phyloP scores from a whole-genome alignment of 2,329 filamentous ascomycete species.

The Hawksworthiomyces lignivorus region DNA sequence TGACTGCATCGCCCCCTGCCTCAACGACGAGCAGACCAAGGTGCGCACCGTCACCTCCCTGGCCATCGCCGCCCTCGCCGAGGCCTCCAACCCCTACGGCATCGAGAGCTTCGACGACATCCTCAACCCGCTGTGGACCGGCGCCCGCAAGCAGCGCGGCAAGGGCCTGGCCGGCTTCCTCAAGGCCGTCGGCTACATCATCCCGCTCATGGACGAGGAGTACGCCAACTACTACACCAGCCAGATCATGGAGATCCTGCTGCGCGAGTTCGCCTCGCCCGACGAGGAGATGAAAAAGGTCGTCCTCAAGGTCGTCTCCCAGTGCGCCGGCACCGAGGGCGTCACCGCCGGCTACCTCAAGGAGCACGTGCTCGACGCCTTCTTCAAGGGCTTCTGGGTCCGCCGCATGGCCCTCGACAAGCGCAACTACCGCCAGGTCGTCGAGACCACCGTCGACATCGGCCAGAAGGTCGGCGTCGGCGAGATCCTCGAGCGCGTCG shows the following conservation, averaged over 20 bases:
- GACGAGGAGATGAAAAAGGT: slow-evolving; percentile 99
- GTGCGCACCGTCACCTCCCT: slow-evolving; percentile 93
- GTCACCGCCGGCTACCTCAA: slow-evolving; percentile 93
- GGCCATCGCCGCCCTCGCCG: slow-evolving; percentile 87
- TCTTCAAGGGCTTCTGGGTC: slow-evolving; percentile 99
- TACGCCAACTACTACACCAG: slow-evolving; percentile 98
- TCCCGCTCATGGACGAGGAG: slow-evolving; percentile 98
- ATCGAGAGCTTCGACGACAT: slow-evolving; percentile 99
- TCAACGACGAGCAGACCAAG: slow-evolving; percentile 97
- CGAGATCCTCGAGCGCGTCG: slow-evolving; percentile 88
- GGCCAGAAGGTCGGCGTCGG: slow-evolving; percentile 96
- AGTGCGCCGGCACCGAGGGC: slow-evolving; percentile 89
- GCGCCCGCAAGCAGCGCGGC: slow-evolving; percentile 88
- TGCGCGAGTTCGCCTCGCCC: slow-evolving; percentile 91
- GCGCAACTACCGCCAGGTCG: slow-evolving; percentile 94
- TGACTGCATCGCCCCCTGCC: slow-evolving; percentile 89
- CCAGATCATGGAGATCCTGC: slow-evolving; percentile 97
- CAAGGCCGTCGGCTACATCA: slow-evolving; percentile 96
- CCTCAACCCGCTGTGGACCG: slow-evolving; percentile 93
- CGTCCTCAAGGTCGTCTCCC: slow-evolving; percentile 91
- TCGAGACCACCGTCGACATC: slow-evolving; percentile 95
- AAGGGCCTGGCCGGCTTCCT: slow-evolving; percentile 94
- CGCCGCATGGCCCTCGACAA: slow-evolving; percentile 94
- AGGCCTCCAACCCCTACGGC: slow-evolving; percentile 95
- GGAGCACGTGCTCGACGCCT: slow-evolving; percentile 88